Evolutionary conservation across 2,329 filamentous ascomycete species (phyloP).

Genomic region (Sporothrix mexicana): DNA sequence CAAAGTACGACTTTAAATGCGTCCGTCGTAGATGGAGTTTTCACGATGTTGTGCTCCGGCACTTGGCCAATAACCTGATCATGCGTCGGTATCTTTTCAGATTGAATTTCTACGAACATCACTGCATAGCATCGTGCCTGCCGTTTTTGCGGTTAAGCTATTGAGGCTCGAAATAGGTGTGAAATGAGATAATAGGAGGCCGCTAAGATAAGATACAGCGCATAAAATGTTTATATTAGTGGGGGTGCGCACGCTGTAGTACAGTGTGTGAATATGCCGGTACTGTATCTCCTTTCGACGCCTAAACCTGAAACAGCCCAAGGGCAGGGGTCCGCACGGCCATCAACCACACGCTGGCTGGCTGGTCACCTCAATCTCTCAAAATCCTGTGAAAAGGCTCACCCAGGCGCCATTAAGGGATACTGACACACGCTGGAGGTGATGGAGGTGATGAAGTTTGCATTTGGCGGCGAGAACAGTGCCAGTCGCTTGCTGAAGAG

Average conservation of each 20-base stretch:
- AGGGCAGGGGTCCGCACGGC: slow-evolving; percentile 1
- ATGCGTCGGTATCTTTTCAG: not conserved
- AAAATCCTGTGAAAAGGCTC: not conserved
- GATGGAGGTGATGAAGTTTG: not conserved
- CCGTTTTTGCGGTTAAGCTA: not conserved
- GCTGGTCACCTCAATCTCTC: not conserved
- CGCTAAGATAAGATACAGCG: slow-evolving; percentile 23
- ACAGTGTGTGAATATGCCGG: not conserved
- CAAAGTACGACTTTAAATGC: not conserved
- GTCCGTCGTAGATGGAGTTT: not conserved
- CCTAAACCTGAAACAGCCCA: slow-evolving; percentile 24
- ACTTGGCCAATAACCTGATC: slow-evolving; percentile 13
- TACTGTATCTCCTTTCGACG: not conserved
- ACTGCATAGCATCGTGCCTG: not conserved
- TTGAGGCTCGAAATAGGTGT: not conserved
- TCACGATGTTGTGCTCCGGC: not conserved
- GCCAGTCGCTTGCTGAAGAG: not conserved
- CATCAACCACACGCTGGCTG: not conserved
- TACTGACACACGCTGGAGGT: not conserved
- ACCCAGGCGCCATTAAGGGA: not conserved
- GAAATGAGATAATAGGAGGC: slow-evolving; percentile 5
- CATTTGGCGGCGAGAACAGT: not conserved
- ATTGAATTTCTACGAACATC: not conserved
- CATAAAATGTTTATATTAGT: slow-evolving; percentile 1
- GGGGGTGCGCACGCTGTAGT: not conserved